Base-by-base conservation (phyloP, 2,329 filamentous ascomycete species). In the Rosellinia necatrix region DNA sequence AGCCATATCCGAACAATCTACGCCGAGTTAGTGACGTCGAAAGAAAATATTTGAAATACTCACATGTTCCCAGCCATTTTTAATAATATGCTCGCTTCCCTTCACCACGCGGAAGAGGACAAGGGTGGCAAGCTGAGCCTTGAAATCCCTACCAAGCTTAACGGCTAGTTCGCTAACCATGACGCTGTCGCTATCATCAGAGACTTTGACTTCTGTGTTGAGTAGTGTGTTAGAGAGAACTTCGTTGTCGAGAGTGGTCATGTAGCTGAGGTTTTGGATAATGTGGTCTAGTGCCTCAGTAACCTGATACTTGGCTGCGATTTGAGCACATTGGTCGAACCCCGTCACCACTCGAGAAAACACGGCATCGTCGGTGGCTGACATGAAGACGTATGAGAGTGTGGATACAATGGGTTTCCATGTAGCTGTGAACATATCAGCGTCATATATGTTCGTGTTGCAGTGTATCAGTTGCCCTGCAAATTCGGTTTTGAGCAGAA, bases 151-250 rank as follows among this genome's bases (percentile, higher is more conserved):
- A 35, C 94, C 94, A 68, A 99, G 91, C 70, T 96, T 92, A 58
- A 99, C 94, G 41, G 96, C 93, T 61, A 97, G 86, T 77, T 97
- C 93, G 71, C 93, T 97, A 64, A 99, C 96, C 94, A 99, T 99
- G 53, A 99, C 91, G 68, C 66, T 70, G 25, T 67, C 64, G 32
- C 88, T 94, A 72, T 90, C 92, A 63, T 94, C 90, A 1, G 89
- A 91, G 10, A 88, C 91, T 72, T 97, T 92, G 2, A 99, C 91
- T 72, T 97, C 94, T 0, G 96, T 97, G 69, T 99, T 99, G 24
- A 99, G 81, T 8, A 86, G 78, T 2, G 93, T 99, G 71, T 90
- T 96, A 41, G 90, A 89, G 3, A 89, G 84, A 2, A 78, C 79
- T 52, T 90, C 86, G 4, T 88, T 87, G 10, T 91, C 89, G 54